Evolutionary conservation across 306 rosid species (phyloP).

Genomic region (Cicer bijugum): DNA sequence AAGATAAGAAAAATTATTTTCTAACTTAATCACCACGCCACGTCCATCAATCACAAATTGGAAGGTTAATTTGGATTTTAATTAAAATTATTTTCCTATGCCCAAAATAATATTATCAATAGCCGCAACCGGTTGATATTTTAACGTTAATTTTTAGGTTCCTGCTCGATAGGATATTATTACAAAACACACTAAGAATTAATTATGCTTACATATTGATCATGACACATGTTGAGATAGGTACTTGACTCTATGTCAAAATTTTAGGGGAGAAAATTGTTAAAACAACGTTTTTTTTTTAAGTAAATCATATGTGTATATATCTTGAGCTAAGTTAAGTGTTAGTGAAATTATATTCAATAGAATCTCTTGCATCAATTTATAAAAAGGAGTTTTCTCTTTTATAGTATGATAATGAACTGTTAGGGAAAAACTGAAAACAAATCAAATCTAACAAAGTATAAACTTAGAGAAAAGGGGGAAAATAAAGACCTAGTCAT

Average conservation of each 20-base stretch:
- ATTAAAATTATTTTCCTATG: not conserved
- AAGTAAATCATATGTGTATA: not conserved
- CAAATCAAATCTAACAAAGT: too few species aligned
- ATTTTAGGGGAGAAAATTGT: constrained; percentile 26
- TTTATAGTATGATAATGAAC: too few species aligned
- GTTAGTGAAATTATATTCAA: too few species aligned
- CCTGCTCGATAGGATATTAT: constrained; percentile 1
- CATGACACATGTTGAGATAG: constrained; percentile 14
- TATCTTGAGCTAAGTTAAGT: not conserved
- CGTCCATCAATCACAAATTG: constrained; percentile 4
- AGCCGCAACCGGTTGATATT: not conserved
- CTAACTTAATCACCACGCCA: constrained; percentile 40
- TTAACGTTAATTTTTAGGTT: constrained; percentile 24
- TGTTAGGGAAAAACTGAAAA: too few species aligned
- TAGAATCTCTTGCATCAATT: too few species aligned
- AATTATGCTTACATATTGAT: constrained; percentile 37
- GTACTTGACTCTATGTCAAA: constrained; percentile 48
- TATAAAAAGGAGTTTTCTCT: too few species aligned
- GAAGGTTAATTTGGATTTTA: constrained; percentile 37
- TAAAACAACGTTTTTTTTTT: not conserved
- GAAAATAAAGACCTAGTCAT: too few species aligned
- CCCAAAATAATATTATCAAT: constrained; percentile 1
- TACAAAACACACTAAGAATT: constrained; percentile 27
- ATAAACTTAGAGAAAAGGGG: too few species aligned
- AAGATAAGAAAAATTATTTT: not conserved